phyloP scores from a whole-genome alignment of 352 stramenopile species.

The Phytopythium aichiense region DNA sequence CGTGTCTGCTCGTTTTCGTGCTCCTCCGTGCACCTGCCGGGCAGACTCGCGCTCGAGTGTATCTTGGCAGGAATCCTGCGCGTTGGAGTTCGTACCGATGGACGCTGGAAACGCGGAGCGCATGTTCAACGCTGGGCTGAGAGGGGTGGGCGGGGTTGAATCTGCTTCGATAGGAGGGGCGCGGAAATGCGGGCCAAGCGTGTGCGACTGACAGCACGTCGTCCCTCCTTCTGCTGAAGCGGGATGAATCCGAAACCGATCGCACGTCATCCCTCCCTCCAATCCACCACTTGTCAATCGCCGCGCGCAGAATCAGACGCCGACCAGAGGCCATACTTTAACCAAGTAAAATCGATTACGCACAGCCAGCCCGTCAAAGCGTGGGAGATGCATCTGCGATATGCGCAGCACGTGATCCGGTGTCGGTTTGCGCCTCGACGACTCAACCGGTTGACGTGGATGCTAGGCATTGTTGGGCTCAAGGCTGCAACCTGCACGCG shows the following conservation, averaged over 20 bases:
- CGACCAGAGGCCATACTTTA: not conserved
- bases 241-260: not conserved
- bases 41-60: not conserved
- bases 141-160: not conserved
- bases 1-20: not conserved
- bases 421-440: not conserved
- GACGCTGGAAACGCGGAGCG: not conserved
- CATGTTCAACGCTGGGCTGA: not conserved
- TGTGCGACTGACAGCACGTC: not conserved
- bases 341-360: not conserved
- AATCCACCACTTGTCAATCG: constrained; percentile 5
- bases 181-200: not conserved
- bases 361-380: not conserved
- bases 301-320: not conserved
- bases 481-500: no score
- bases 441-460: no score
- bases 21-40: not conserved
- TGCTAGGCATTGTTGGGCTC: no score
- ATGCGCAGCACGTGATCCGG: not conserved
- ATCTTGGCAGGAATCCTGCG: not conserved
- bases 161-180: not conserved
- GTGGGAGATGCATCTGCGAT: constrained; percentile 1
- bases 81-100: not conserved
- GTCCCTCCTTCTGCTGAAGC: not conserved
- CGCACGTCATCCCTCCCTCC: constrained; percentile 3